Evolutionary conservation across 331 rosid genomes (phyloP).

Genomic region (Dryas integrifolia): DNA sequence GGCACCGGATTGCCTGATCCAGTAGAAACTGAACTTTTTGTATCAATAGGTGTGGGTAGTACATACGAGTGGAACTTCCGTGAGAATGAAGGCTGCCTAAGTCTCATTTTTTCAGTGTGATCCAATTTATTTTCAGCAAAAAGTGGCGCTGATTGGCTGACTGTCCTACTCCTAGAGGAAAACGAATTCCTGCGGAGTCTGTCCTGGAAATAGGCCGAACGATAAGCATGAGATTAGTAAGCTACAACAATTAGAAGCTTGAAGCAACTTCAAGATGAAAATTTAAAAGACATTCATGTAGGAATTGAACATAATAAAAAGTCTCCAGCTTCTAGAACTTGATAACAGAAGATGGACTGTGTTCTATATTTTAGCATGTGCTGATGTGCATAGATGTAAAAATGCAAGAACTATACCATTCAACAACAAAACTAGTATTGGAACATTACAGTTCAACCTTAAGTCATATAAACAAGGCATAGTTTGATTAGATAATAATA

Average conservation of each 20-base stretch:
- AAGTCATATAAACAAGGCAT: background rate
- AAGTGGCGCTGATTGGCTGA: slow-evolving; percentile 93
- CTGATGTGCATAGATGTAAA: background rate
- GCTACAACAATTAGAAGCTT: slow-evolving; percentile 9
- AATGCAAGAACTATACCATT: slow-evolving; percentile 1
- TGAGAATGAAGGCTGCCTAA: slow-evolving; percentile 62
- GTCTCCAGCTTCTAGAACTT: slow-evolving; percentile 11
- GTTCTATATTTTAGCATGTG: slow-evolving; percentile 4
- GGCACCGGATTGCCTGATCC: slow-evolving; percentile 43
- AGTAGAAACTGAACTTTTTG: slow-evolving; percentile 49
- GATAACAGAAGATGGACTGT: background rate
- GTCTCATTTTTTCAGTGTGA: slow-evolving; percentile 58
- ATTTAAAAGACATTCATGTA: background rate
- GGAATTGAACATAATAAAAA: slow-evolving; percentile 20
- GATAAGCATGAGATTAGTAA: slow-evolving; percentile 8
- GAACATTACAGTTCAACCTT: background rate
- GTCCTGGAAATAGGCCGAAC: slow-evolving; percentile 52
- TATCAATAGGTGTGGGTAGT: slow-evolving; percentile 79
- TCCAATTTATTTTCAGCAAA: slow-evolving; percentile 59
- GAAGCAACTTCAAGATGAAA: slow-evolving; percentile 1
- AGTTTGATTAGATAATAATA: background rate
- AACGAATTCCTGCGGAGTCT: slow-evolving; percentile 47
- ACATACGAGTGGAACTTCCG: slow-evolving; percentile 79
- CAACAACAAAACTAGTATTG: background rate
- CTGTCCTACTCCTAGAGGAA: slow-evolving; percentile 48